phyloP scores from a whole-genome alignment of 306 rosid species.

The Alnus rubra region DNA sequence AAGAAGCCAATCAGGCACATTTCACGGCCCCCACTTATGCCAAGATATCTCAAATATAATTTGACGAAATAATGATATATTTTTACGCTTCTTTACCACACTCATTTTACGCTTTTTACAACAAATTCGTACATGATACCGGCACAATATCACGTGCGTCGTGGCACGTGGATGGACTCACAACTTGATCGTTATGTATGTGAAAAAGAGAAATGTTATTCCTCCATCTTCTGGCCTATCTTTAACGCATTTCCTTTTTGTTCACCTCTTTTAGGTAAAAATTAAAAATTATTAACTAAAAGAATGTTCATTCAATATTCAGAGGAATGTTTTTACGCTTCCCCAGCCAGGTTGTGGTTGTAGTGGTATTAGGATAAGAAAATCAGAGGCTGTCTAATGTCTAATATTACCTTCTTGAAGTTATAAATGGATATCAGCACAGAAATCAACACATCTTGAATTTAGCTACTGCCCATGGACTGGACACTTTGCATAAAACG shows the following conservation, averaged over 20 bases:
- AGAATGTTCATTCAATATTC: background rate
- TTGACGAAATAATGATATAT: too few species aligned
- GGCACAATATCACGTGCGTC: too few species aligned
- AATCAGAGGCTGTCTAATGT: conserved; percentile 5
- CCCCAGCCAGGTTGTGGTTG: conserved; percentile 7
- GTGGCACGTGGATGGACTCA: too few species aligned
- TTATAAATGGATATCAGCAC: conserved; percentile 27
- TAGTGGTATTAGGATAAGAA: background rate
- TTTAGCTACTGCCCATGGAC: background rate
- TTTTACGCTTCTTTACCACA: too few species aligned
- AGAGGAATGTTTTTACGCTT: conserved; percentile 38
- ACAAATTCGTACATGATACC: too few species aligned
- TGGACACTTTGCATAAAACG: background rate
- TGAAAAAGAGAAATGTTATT: too few species aligned
- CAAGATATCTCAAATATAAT: too few species aligned
- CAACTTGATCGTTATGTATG: too few species aligned
- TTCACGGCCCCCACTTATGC: conserved; percentile 8
- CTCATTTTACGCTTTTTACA: too few species aligned
- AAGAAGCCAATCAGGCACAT: conserved; percentile 12
- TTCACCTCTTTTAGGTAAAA: too few species aligned
- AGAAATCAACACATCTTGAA: conserved; percentile 22
- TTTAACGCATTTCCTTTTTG: too few species aligned
- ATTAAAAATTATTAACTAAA: background rate
- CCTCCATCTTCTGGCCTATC: too few species aligned
- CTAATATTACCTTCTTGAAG: conserved; percentile 26